These are phyloP conservation scores for Monosporascus sp. DNA, from an alignment of 2,329 filamentous ascomycete genomes.

Conservation along the genomic window DNA sequence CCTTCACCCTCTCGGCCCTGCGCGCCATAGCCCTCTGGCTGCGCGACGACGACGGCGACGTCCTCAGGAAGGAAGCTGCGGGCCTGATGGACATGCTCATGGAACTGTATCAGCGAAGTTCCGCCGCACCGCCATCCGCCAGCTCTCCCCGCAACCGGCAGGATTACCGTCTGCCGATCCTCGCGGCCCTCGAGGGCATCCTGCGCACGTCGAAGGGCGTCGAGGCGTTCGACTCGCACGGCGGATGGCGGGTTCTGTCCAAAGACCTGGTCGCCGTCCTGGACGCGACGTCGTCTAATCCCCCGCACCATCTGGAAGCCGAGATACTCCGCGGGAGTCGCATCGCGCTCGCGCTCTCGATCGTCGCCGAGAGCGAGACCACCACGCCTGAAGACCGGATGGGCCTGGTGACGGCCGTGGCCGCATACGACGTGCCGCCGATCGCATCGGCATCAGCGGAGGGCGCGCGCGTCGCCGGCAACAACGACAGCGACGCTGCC, in stretches of 20 bases:
- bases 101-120: constrained; percentile 48
- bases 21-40: constrained; percentile 59
- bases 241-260: constrained; percentile 50
- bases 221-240: constrained; percentile 41
- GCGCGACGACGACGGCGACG: constrained; percentile 61
- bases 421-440: constrained; percentile 40
- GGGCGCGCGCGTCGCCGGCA: neutral
- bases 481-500: neutral
- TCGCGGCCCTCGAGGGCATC: constrained; percentile 56
- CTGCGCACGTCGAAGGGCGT: constrained; percentile 42
- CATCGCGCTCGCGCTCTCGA: constrained; percentile 49
- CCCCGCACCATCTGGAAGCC: constrained; percentile 8
- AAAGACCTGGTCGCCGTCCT: constrained; percentile 44
- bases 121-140: neutral
- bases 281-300: constrained; percentile 19
- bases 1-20: constrained; percentile 53
- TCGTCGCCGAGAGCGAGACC: constrained; percentile 42
- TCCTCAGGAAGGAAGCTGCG: constrained; percentile 48
- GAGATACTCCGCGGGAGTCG: constrained; percentile 46
- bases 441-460: constrained; percentile 4
- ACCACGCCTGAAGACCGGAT: constrained; percentile 52
- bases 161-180: constrained; percentile 51
- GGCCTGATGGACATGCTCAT: constrained; percentile 60
- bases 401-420: constrained; percentile 44
- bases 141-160: constrained; percentile 22